These are phyloP conservation scores for Vigna angularis DNA, from an alignment of 306 rosid genomes.

Conservation along the genomic window DNA sequence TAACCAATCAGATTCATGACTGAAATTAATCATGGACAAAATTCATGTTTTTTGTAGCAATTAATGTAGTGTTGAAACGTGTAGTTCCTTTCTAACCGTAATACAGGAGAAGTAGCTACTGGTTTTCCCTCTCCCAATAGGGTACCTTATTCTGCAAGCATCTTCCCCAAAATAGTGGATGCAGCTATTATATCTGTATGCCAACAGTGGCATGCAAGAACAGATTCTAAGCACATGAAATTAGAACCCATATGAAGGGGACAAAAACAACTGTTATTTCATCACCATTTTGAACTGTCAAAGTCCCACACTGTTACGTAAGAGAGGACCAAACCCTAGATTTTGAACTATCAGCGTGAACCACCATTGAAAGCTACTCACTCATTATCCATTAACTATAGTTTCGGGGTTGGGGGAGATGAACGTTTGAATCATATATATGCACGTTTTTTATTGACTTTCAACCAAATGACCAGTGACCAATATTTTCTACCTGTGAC, in stretches of 20 bases:
- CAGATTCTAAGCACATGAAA: constrained; percentile 38
- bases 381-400: constrained; percentile 8
- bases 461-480: background rate
- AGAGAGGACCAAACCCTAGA: constrained; percentile 47
- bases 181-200: constrained; percentile 27
- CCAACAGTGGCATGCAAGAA: constrained; percentile 42
- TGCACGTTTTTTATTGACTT: constrained; percentile 49
- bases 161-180: constrained; percentile 3
- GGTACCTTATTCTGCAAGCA: constrained; percentile 11
- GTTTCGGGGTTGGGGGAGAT: constrained; percentile 44
- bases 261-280: constrained; percentile 41
- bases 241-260: constrained; percentile 33
- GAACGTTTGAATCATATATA: constrained; percentile 28
- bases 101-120: background rate
- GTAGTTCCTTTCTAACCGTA: constrained; percentile 21
- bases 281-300: constrained; percentile 24
- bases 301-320: constrained; percentile 36
- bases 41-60: too few relatives aligned
- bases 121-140: background rate
- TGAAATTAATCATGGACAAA: too few relatives aligned
- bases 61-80: constrained; percentile 6
- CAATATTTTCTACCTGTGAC: background rate
- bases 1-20: too few relatives aligned
- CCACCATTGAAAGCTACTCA: constrained; percentile 21
- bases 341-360: constrained; percentile 39